Percentiles rank a stretch among this genome's conserved stretches.
Conservation (phyloP, 306 rosid species). For the Oxytropis ochrocephala region DNA sequence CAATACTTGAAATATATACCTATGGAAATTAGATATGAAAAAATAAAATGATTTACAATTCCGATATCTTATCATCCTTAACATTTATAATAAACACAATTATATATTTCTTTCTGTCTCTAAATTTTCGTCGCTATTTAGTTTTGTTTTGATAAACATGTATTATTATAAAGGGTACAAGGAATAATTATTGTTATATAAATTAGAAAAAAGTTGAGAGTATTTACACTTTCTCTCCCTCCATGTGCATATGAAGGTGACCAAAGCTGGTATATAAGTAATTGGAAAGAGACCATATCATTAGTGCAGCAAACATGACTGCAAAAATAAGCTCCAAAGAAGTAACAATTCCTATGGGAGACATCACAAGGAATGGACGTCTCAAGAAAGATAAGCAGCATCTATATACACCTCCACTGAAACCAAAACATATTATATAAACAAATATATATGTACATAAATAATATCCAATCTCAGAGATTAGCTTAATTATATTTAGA, state of each 20-base stretch:
- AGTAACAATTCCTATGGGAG: slow-evolving; percentile 54
- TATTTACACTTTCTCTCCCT: slow-evolving; percentile 38
- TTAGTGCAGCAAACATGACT: slow-evolving; percentile 43
- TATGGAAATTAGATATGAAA: too few species aligned
- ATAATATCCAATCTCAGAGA: not conserved
- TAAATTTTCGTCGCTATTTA: too few species aligned
- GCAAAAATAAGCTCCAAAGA: slow-evolving; percentile 45
- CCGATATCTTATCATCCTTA: too few species aligned
- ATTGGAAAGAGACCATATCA: slow-evolving; percentile 66
- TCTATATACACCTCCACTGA: slow-evolving; percentile 3
- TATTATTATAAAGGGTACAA: too few species aligned
- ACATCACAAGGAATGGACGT: slow-evolving; percentile 42
- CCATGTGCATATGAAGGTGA: slow-evolving; percentile 34
- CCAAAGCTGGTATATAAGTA: slow-evolving; percentile 49
- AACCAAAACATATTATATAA: not conserved
- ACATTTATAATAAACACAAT: too few species aligned
- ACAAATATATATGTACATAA: not conserved
- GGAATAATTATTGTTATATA: too few species aligned
- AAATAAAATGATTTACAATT: too few species aligned
- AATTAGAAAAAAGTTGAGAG: too few species aligned
- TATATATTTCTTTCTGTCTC: too few species aligned
- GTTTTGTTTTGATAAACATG: too few species aligned
- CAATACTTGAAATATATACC: too few species aligned
- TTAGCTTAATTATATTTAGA: not conserved
- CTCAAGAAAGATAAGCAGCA: slow-evolving; percentile 23